Evolutionary conservation across 441 rosid genomes (phyloP), one percentile per base, ranked within the genome.

Genomic region (Adansonia rubrostipa): DNA sequence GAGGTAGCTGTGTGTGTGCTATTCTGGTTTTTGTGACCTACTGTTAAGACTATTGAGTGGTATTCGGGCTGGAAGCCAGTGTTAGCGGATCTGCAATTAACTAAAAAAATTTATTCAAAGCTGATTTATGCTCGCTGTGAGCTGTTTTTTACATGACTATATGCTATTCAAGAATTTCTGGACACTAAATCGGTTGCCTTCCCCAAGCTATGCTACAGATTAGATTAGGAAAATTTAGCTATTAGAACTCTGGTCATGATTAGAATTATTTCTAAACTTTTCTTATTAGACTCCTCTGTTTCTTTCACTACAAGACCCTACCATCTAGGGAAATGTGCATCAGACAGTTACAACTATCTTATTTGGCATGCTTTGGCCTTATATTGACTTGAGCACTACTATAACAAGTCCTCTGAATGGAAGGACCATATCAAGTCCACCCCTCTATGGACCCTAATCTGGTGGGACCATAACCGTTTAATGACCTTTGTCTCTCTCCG

Each of bases 1-100:
- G 99, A 96, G 98, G 99, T 96, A 88, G 78, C 68, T 7, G 5
- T 50, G 10, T 61, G 4, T n/a, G 5, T 58, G n/a, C 68, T 44
- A 60, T 62, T 74, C 54, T 44, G 20, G 8, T 56, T 56, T 72
- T 6, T 57, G 6, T 6, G 17, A 19, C 19, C 50, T 4, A 33
- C 28, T 54, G 40, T 56, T 40, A 70, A 13, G 40, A 71, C 15
- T 42, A 53, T 53, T 9, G 62, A 15, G 13, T 28, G 62, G 11
- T 67, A 3, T 65, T 17, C 11, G 0, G 9, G 33, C 28, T 19
- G n/a, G n/a, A 15, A 33, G 62, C 68, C 68, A 5, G 6, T 15
- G 11, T 36, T 64, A 14, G 45, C 2, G 17, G 19, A 36, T 36
- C 7, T 15, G 69, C 1, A 7, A 15, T 36, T 15, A 6, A 14